A percentile compares a stretch with the other conserved stretches of the same genome.
phyloP scores from a whole-genome alignment of 306 rosid genomes.

The Lathyrus sativus region DNA sequence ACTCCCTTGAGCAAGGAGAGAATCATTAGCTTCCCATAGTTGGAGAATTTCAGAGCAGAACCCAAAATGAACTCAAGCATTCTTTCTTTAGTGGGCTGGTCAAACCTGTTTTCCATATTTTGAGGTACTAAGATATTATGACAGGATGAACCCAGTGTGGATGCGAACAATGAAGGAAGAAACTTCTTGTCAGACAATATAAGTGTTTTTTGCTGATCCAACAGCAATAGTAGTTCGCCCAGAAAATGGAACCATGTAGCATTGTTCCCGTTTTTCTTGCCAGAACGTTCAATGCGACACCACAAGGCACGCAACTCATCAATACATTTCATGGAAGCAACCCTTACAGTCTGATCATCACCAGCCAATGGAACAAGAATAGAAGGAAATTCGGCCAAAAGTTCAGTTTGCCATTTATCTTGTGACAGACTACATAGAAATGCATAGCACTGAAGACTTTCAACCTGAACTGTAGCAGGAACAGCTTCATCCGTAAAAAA shows the following conservation, averaged over 20 bases:
- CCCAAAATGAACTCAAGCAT: slow-evolving; percentile 73
- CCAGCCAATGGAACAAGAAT: slow-evolving; percentile 78
- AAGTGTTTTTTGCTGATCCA: slow-evolving; percentile 74
- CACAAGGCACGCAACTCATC: slow-evolving; percentile 60
- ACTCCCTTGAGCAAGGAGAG: slow-evolving; percentile 78
- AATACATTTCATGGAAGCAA: slow-evolving; percentile 74
- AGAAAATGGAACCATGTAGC: slow-evolving; percentile 66
- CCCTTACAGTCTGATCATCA: slow-evolving; percentile 64
- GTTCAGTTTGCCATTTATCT: slow-evolving; percentile 59
- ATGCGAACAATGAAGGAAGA: slow-evolving; percentile 71
- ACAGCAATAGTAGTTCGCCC: slow-evolving; percentile 60
- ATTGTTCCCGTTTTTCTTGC: slow-evolving; percentile 81
- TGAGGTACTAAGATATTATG: slow-evolving; percentile 64
- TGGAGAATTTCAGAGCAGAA: slow-evolving; percentile 63
- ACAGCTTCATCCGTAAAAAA: slow-evolving; percentile 84
- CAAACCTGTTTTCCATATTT: slow-evolving; percentile 75
- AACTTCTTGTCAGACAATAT: slow-evolving; percentile 72
- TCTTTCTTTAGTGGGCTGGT: slow-evolving; percentile 63
- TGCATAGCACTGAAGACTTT: slow-evolving; percentile 76
- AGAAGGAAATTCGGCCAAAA: slow-evolving; percentile 74
- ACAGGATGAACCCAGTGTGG: slow-evolving; percentile 63
- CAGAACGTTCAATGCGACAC: slow-evolving; percentile 60
- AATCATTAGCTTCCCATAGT: slow-evolving; percentile 79
- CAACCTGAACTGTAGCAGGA: slow-evolving; percentile 77
- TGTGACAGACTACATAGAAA: slow-evolving; percentile 65